phyloP scores from a whole-genome alignment of 768 basidiomycete genomes.

The Hortiboletus campestris region DNA sequence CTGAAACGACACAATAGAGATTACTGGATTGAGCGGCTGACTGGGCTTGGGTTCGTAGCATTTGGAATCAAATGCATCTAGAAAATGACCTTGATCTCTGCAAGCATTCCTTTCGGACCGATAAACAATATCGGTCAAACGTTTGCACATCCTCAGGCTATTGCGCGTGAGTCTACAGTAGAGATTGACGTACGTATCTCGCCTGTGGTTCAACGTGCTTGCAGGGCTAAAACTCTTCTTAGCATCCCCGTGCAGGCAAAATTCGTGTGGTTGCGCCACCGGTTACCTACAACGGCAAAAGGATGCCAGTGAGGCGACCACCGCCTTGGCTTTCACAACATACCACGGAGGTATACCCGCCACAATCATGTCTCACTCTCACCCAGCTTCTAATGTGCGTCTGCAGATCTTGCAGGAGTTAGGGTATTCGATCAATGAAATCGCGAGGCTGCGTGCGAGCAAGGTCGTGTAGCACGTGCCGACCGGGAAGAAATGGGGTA shows the following conservation, averaged over 20 bases:
- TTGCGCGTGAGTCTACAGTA: slow-evolving; percentile 70
- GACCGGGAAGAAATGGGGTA: slow-evolving; percentile 20
- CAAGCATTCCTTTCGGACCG: slow-evolving; percentile 80
- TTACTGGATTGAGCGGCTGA: slow-evolving; percentile 74
- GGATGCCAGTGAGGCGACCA: slow-evolving; percentile 70
- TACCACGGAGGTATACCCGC: slow-evolving; percentile 60
- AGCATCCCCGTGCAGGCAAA: slow-evolving; percentile 75
- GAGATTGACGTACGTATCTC: slow-evolving; percentile 67
- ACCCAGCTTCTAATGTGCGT: slow-evolving; percentile 1
- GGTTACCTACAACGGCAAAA: slow-evolving; percentile 76
- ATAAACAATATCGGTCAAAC: slow-evolving; percentile 91
- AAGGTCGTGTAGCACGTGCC: slow-evolving; percentile 37
- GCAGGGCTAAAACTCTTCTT: slow-evolving; percentile 13
- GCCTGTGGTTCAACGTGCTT: slow-evolving; percentile 35
- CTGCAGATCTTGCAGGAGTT: slow-evolving; percentile 41
- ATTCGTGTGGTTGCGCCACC: slow-evolving; percentile 81
- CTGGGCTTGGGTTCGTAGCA: slow-evolving; percentile 70
- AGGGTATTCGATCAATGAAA: slow-evolving; percentile 40
- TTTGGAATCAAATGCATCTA: slow-evolving; percentile 5
- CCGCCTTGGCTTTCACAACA: slow-evolving; percentile 89
- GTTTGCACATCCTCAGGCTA: slow-evolving; percentile 83
- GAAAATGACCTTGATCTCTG: slow-evolving; percentile 8
- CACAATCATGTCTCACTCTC: slow-evolving; percentile 1
- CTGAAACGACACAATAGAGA: slow-evolving; percentile 58
- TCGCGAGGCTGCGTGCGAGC: slow-evolving; percentile 42